Base-by-base conservation (phyloP, 805 yeast species). In the Wickerhamomyces subpelliculosus region DNA sequence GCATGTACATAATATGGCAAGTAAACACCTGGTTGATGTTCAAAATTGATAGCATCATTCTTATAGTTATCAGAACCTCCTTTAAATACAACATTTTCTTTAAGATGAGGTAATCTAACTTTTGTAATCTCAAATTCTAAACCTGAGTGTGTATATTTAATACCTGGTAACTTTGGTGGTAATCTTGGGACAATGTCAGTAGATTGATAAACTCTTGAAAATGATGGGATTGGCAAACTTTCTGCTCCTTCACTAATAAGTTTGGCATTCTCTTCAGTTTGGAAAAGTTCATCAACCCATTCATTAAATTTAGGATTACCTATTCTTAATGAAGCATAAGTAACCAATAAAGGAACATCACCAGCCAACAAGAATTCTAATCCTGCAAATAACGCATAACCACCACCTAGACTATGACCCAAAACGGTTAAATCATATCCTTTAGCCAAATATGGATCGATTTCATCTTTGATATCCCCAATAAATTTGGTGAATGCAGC, bases 401-500 rank as follows among this genome's bases (percentile, higher is more conserved):
- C 88, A 7, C 80, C 94, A 4, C 88, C 89, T 30, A 84, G 58
- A 0, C 93, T 84, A 57, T 85, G 95, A 0, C 94, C 94, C 1
- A 78, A 63, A 2, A 80, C 66, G 2, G 72, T 65, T 5, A 82
- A 41, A 17, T 64, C 53, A 52, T 77, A 80, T 19, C 65, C 68
- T 0, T 77, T 73, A 4, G 42, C 46, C 26, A 46, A 23, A 23
- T 69, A 58, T 16, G 61, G 49, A 10, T 55, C 41, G 17, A 61
- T 53, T 16, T 69, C 48, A 2, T 47, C 43, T 12, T 58, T 48
- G 2, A 79, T 60, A 10, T 57, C 47, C 3, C 52, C 58, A 34
- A 68, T 62, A 42, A 75, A 66, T 12, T 61, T 62, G 37, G 61
- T 57, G 29, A 72, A 57, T 16, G 75, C 72, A 14, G 62, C 51